Evolutionary conservation across 768 basidiomycete species (phyloP).

Genomic region (Termitomyces sp.): DNA sequence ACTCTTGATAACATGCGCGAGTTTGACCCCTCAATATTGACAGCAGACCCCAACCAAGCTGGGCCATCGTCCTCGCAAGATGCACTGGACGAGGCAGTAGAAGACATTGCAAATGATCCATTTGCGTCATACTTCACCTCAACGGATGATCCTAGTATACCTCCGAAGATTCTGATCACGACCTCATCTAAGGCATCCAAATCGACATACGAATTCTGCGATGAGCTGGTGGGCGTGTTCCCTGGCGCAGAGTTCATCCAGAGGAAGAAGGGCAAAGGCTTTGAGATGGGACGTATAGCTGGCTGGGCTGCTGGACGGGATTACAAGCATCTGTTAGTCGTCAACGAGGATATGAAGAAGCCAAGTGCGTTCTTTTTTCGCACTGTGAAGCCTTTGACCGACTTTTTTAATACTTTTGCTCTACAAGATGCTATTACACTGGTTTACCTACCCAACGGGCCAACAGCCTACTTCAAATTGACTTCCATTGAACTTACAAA

Average conservation of each 20-base stretch:
- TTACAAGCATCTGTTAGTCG: conserved; percentile 85
- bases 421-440: conserved; percentile 85
- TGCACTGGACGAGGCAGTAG: conserved; percentile 54
- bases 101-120: conserved; percentile 69
- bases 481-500: conserved; percentile 83
- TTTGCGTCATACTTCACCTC: conserved; percentile 77
- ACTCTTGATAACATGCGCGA: conserved; percentile 94
- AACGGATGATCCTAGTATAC: conserved; percentile 60
- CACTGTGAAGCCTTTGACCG: not conserved
- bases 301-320: conserved; percentile 90
- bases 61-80: conserved; percentile 32
- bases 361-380: conserved; percentile 62
- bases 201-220: conserved; percentile 87
- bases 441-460: conserved; percentile 86
- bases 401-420: conserved; percentile 3
- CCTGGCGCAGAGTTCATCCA: conserved; percentile 90
- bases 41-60: conserved; percentile 42
- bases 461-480: conserved; percentile 94
- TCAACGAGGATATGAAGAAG: conserved; percentile 94
- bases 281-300: conserved; percentile 87
- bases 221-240: conserved; percentile 84
- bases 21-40: conserved; percentile 68
- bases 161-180: conserved; percentile 87
- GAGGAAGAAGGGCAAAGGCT: conserved; percentile 85
- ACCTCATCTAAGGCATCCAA: conserved; percentile 89